Evolutionary conservation across 495 filamentous ascomycete genomes (phyloP), one percentile per base, ranked within the genome.

Genomic region (Penicillium salamii): DNA sequence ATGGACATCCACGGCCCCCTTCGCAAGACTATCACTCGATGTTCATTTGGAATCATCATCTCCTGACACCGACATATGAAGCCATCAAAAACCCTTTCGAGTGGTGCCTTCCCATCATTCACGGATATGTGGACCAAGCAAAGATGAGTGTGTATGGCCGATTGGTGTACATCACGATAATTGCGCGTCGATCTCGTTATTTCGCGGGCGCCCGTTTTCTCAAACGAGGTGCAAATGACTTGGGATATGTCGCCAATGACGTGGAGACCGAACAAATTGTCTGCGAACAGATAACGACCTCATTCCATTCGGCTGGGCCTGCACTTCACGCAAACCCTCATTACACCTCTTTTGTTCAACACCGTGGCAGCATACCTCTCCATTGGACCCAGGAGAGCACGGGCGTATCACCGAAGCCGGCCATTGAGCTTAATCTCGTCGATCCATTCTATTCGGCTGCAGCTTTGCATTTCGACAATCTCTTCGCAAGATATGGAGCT

Each of bases 231-330:
- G 86, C 91, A 34, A 98, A 98, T 58, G 95, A 98, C 67, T 58
- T 96, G 46, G 93, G 93, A 17, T 96, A 96, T 67, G 93, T 98
- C 42, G 93, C 93, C 31, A 98, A 98, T 61, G 93, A 98, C 67
- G 93, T 98, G n/a, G 95, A 98, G 69, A 97, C 95, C 5, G 93
- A 98, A 69, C 93, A 98, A 65, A 97, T 98, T 53, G 91, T 97
- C 8, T 91, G 91, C 11, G 95, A 98, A 63, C 85, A 89, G 59
- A 70, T 89, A 26, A 96, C 90, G 2, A 97, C 93, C 2, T 96
- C 93, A 0, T 97, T 98, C 61, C 93, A 98, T 73, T 87, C 87
- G 3, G 88, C 93, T 5, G 91, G 89, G 5, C 89, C 90, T 18
- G 82, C 81, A 46, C 80, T 96, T 24, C 93, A 89, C 68, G 79